These are phyloP conservation scores for Geranium rotundifolium DNA, from an alignment of 345 rosid genomes.

Conservation along the genomic window DNA sequence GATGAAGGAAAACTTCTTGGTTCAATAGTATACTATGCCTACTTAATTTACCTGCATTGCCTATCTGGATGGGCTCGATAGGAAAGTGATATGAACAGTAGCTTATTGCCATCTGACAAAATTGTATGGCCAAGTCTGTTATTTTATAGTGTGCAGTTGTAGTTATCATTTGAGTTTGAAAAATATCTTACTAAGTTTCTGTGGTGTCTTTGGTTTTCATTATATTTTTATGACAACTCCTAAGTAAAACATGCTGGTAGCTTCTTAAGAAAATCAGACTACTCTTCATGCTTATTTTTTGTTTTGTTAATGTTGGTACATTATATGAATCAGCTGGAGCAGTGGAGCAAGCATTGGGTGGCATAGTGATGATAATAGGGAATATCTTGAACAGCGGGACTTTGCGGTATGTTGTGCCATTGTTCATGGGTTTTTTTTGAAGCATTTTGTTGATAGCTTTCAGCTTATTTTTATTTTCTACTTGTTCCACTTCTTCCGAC, in stretches of 20 bases:
- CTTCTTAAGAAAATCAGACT: neutral
- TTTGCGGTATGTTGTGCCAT: slow-evolving; percentile 39
- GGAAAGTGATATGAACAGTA: neutral
- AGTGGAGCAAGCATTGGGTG: slow-evolving; percentile 90
- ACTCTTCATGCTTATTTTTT: neutral
- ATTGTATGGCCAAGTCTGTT: neutral
- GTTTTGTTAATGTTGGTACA: neutral
- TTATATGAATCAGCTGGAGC: slow-evolving; percentile 46
- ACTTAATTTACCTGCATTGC: too few species aligned
- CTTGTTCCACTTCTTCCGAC: neutral
- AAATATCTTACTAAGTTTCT: neutral
- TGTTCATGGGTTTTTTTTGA: neutral
- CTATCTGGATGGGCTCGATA: too few species aligned
- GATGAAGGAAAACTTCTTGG: too few species aligned
- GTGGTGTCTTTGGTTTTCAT: neutral
- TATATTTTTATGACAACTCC: neutral
- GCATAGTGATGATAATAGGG: slow-evolving; percentile 91
- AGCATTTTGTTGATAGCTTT: neutral
- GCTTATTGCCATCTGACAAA: neutral
- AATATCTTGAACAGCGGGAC: slow-evolving; percentile 70
- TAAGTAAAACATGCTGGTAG: neutral
- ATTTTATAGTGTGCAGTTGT: neutral
- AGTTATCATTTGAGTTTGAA: neutral
- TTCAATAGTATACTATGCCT: too few species aligned
- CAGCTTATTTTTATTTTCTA: neutral